A percentile compares a stretch with the other conserved stretches of the same genome.
These are phyloP conservation scores for Monosporozyma aerobia DNA, from an alignment of 805 yeast species.

Conservation along the genomic window DNA sequence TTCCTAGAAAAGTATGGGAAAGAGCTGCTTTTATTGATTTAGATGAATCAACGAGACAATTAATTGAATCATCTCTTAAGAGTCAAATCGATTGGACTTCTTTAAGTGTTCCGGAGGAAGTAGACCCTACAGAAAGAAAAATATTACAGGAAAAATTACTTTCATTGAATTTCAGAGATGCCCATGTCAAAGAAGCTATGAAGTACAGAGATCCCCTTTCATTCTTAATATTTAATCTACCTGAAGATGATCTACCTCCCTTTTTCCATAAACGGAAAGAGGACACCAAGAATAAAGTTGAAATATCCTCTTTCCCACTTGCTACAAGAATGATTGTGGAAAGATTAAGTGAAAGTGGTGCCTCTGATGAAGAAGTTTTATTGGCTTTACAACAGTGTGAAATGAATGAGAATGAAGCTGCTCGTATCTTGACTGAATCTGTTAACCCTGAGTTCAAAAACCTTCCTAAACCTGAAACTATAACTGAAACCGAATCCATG, in stretches of 20 bases:
- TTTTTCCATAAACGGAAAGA: slow-evolving; percentile 47
- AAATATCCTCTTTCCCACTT: slow-evolving; percentile 29
- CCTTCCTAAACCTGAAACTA: background rate
- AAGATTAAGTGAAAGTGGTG: slow-evolving; percentile 58
- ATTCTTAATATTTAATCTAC: slow-evolving; percentile 69
- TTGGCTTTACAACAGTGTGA: slow-evolving; percentile 36
- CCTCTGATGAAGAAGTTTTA: slow-evolving; percentile 54
- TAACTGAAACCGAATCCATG: slow-evolving; percentile 23
- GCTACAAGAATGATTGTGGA: slow-evolving; percentile 48
- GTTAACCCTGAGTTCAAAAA: slow-evolving; percentile 12
- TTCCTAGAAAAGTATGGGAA: slow-evolving; percentile 58
- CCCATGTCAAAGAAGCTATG: slow-evolving; percentile 67
- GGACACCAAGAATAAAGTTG: slow-evolving; percentile 51
- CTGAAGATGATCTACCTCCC: slow-evolving; percentile 85
- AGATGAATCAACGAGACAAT: slow-evolving; percentile 49
- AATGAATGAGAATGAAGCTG: slow-evolving; percentile 42
- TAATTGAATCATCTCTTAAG: slow-evolving; percentile 54
- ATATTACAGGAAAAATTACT: slow-evolving; percentile 29
- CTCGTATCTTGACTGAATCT: slow-evolving; percentile 39
- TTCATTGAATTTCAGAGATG: slow-evolving; percentile 54
- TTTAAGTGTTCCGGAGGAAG: slow-evolving; percentile 6
- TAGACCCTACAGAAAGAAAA: slow-evolving; percentile 9
- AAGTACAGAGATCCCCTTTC: slow-evolving; percentile 41
- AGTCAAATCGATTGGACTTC: slow-evolving; percentile 47
- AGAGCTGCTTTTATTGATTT: slow-evolving; percentile 60